Evolutionary conservation across 176 grass and related monocot species (phyloP), one percentile per base, ranked within the genome.

Genomic region (Aegilops tauschii): DNA sequence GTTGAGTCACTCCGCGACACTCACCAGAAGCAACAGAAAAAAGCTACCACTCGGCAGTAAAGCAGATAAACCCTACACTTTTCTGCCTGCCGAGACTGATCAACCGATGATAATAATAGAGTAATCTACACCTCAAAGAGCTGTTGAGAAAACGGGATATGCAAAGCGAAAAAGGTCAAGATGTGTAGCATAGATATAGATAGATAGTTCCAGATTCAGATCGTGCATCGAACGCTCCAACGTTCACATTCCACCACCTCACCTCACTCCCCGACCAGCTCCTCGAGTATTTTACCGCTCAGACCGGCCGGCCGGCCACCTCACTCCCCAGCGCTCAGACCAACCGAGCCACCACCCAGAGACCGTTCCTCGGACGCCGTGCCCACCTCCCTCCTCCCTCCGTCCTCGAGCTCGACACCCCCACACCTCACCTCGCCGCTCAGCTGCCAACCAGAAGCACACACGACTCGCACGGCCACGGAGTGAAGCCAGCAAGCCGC

Each of bases 311-410:
- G 30, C 30, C 52, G 17, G 18, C 13, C 79, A 12, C 12, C 67
- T 74, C 69, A 8, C 64, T 6, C 54, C 18, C 80, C 28, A 61
- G 1, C 56, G 17, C 28, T 42, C 32, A 45, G 35, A 17, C 84
- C 8, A 75, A 77, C 77, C 34, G 34, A 35, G 13, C 25, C 40
- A 42, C 8, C 40, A 50, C 1, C 13, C 45, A 8, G 37, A 87
- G 85, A 85, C 85, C 89, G 85, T 88, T 88, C 90, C 82, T 88
- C 77, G 82, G 83, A 77, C 6, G 17, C 77, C 62, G 90, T 56
- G 77, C 81, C 45, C 73, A 77, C 76, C 23, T 59, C 54, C 44
- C 40, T 61, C 86, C 21, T 6, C 40, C 80, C 40, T 44, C 40
- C 40, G 9, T 71, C 54, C 80, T 71, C 54, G 40, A 30, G 37